Conservation (phyloP, 2,329 filamentous ascomycete species). For the Aureobasidium sp. region DNA sequence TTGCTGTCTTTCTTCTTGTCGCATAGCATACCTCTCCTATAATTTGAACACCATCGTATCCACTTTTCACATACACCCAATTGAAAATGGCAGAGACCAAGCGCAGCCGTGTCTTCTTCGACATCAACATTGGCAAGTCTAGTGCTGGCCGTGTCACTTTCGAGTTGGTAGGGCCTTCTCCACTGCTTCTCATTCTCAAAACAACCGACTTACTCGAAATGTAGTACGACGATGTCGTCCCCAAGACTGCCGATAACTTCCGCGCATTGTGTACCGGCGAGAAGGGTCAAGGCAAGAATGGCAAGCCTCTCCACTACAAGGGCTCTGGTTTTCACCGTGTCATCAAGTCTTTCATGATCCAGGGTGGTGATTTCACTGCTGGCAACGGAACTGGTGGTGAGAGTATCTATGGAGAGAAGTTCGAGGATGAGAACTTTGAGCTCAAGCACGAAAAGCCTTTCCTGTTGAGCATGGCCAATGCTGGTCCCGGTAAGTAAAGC, state of each 20-base stretch:
- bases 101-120: conserved; percentile 83
- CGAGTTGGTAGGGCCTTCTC: conserved; percentile 55
- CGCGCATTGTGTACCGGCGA: conserved; percentile 89
- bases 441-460: conserved; percentile 89
- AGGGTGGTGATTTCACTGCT: conserved; percentile 93
- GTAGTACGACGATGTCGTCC: conserved; percentile 55
- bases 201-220: background rate
- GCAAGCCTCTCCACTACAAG: conserved; percentile 88
- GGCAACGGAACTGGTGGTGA: conserved; percentile 94
- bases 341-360: conserved; percentile 98
- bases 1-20: background rate
- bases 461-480: conserved; percentile 95
- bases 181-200: background rate
- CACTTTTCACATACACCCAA: background rate
- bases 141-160: conserved; percentile 72
- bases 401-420: conserved; percentile 95
- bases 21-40: background rate
- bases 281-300: conserved; percentile 73
- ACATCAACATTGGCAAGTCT: conserved; percentile 71
- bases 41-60: background rate
- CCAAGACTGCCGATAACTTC: conserved; percentile 96
- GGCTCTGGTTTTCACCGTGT: conserved; percentile 87
- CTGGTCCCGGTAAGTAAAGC: conserved; percentile 62
- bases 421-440: conserved; percentile 92
- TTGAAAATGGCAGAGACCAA: conserved; percentile 19